Conservation (phyloP, 2,329 filamentous ascomycete species). For the Elsinoe necatrix region DNA sequence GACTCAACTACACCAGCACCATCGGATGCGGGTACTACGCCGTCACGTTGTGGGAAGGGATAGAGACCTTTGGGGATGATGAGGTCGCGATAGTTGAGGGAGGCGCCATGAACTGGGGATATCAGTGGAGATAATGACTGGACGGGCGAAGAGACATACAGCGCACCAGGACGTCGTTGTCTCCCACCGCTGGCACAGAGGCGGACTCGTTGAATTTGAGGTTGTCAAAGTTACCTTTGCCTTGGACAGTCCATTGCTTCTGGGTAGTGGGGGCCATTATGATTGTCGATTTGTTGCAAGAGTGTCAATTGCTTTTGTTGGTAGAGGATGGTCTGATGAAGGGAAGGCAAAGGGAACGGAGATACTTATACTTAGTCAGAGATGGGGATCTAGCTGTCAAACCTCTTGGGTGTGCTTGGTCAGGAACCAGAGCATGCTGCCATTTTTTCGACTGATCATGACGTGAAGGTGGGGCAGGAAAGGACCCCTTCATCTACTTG, state of each 20-base stretch:
- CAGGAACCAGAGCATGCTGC: not conserved
- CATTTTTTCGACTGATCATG: conserved; percentile 9
- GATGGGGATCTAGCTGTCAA: not conserved
- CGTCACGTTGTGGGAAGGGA: conserved; percentile 35
- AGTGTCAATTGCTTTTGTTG: too few relatives aligned
- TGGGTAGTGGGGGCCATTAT: conserved; percentile 38
- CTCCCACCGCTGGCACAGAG: conserved; percentile 53
- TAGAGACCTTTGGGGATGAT: conserved; percentile 41
- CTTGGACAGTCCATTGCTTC: conserved; percentile 50
- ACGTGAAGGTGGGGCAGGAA: conserved; percentile 10
- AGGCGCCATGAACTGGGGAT: conserved; percentile 37
- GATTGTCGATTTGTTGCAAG: not conserved
- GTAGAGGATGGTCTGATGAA: not conserved
- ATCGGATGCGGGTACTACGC: conserved; percentile 42
- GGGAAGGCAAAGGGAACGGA: not conserved
- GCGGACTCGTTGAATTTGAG: conserved; percentile 48
- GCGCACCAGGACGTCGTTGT: conserved; percentile 65
- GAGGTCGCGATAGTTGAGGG: conserved; percentile 44
- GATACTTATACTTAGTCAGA: not conserved
- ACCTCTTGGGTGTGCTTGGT: not conserved
- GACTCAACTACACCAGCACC: conserved; percentile 45
- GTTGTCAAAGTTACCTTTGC: conserved; percentile 51
- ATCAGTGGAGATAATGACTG: not conserved
- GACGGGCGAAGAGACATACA: conserved; percentile 26
- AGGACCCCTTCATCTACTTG: not conserved